Conservation (phyloP, 805 yeast species). For the Barnettozyma californica region DNA sequence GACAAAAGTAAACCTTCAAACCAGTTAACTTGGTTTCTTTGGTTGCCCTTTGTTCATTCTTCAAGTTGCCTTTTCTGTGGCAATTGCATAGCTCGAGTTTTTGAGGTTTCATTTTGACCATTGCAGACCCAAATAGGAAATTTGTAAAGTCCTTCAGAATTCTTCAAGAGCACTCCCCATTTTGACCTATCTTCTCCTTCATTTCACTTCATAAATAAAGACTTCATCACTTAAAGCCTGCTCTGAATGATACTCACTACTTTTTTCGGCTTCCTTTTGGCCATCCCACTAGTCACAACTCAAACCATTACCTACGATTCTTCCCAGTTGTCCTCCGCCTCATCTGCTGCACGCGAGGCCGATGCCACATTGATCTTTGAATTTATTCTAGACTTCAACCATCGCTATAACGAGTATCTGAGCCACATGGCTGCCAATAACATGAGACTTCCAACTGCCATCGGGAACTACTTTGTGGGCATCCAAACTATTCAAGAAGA, state of each 20-base stretch:
- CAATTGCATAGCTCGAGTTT: too few species aligned
- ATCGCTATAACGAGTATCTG: conserved; percentile 13
- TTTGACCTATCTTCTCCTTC: neutral
- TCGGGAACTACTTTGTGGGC: conserved; percentile 30
- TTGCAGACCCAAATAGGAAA: conserved; percentile 15
- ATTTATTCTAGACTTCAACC: conserved; percentile 19
- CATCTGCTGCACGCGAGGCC: conserved; percentile 16
- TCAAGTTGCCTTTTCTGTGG: too few species aligned
- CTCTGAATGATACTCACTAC: neutral
- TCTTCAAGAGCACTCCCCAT: neutral
- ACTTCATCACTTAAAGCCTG: neutral
- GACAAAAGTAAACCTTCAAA: too few species aligned
- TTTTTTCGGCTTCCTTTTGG: neutral
- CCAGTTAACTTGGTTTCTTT: too few species aligned
- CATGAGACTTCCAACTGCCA: conserved; percentile 29
- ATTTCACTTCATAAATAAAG: neutral
- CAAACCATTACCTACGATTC: conserved; percentile 11
- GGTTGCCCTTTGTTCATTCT: too few species aligned
- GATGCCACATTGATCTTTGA: conserved; percentile 19
- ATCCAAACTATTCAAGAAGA: conserved; percentile 25
- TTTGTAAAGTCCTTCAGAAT: too few species aligned
- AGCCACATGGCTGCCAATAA: conserved; percentile 20
- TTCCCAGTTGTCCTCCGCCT: conserved; percentile 15
- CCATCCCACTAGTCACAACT: neutral
- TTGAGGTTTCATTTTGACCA: conserved; percentile 8